Evolutionary conservation across 2,329 filamentous ascomycete genomes (phyloP).

Genomic region (Sodiomyces alkalinus): DNA sequence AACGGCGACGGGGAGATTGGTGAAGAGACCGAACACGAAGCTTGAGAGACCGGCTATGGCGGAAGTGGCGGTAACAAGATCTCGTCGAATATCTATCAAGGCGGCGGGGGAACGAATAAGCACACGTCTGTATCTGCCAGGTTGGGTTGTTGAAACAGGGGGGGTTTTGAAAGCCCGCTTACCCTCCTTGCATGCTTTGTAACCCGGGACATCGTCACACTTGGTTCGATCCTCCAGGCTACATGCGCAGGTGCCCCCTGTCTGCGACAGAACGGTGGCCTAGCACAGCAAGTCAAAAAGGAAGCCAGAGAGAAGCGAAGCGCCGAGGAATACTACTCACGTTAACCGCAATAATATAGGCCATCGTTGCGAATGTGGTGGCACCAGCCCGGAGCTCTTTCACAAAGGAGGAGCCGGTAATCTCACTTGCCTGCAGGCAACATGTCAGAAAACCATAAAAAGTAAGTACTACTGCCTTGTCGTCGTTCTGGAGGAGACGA

Average conservation of each 20-base stretch:
- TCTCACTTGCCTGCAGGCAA: constrained; percentile 44
- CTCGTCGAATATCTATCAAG: constrained; percentile 45
- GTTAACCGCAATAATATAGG: constrained; percentile 69
- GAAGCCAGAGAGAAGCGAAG: constrained; percentile 1
- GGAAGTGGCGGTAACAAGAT: constrained; percentile 73
- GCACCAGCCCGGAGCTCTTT: constrained; percentile 66
- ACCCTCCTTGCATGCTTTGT: constrained; percentile 32
- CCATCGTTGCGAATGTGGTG: constrained; percentile 71
- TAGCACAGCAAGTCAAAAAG: too few relatives aligned
- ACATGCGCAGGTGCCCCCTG: constrained; percentile 65
- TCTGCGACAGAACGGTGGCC: constrained; percentile 57
- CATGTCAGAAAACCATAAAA: too few relatives aligned
- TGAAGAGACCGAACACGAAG: constrained; percentile 64
- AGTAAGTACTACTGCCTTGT: not conserved
- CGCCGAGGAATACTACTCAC: constrained; percentile 18
- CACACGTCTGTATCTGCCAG: too few relatives aligned
- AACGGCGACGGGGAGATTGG: constrained; percentile 64
- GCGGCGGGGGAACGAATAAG: not conserved
- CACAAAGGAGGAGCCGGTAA: constrained; percentile 55
- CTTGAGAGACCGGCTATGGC: constrained; percentile 61
- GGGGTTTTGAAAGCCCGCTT: not conserved
- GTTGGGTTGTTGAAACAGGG: too few relatives aligned
- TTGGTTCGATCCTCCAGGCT: constrained; percentile 22
- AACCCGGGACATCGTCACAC: constrained; percentile 33
- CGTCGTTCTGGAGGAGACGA: not conserved